Base-by-base conservation (phyloP, 2,329 filamentous ascomycete genomes). In the Aspergillus persii region DNA sequence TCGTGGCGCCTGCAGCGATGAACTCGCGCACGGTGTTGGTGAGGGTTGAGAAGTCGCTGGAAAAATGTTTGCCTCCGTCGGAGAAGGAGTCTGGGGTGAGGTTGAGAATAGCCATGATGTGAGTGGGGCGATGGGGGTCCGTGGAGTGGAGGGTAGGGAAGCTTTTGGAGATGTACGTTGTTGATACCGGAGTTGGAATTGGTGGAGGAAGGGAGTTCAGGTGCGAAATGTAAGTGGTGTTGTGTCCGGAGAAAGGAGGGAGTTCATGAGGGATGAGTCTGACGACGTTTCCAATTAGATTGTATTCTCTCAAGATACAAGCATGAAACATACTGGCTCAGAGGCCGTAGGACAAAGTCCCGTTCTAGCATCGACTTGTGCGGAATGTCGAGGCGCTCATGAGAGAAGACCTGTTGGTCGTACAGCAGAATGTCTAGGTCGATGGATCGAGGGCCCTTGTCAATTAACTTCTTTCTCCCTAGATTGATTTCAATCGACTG, bases 11-110 rank as follows among this genome's bases (percentile, higher is more conserved):
- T 7, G 81, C 79, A 44, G 77, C 75, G 61, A 96, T 84, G 71
- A 92, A 87, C 9, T 76, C 67, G 53, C 80, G 77, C 15, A 93
- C 81, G 1, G 85, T 89, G 11, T 80, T 71, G 11, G 81, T 76
- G 29, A 95, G 81, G 29, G 78, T 66, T 27, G 74, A 62, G 1
- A 78, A 61, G 62, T 85, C 80, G 11, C 76, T 70, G 27, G 79
- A 69, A 48, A 78, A 76, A 73, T 92, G 84, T 8, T 80, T 70
- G 8, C 92, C 92, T 55, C 92, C 94, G 71, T 98, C 93, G 1
- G 94, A 98, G 79, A 99, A 99, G 8, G 94, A 98, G 77, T 99
- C 94, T 0, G 94, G 94, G 0, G 95, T 98, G 54, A 96, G 79
- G 76, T 99, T 99, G 50, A 98, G 81, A 63, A 99, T 96, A 56